Evolutionary conservation across 208 protist species (phyloP).

Genomic region (Angomonas desouzai): DNA sequence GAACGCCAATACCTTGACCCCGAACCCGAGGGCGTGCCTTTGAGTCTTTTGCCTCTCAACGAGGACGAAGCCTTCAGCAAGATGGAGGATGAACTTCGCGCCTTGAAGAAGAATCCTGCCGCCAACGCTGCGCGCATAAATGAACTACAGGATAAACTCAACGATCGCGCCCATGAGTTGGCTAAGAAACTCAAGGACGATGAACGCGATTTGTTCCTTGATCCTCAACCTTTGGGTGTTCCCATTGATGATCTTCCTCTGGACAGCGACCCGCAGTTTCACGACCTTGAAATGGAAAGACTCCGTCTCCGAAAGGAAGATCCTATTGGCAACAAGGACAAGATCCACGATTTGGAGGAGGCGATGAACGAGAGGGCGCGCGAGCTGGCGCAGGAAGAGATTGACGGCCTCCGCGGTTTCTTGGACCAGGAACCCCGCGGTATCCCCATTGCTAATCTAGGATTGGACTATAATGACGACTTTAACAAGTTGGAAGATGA

Average conservation of each 20-base stretch:
- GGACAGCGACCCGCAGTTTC: constrained; percentile 53
- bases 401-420: constrained; percentile 43
- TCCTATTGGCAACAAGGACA: constrained; percentile 48
- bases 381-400: constrained; percentile 28
- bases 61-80: constrained; percentile 5
- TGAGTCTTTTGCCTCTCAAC: not conserved
- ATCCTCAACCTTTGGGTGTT: constrained; percentile 45
- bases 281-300: constrained; percentile 47
- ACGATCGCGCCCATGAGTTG: constrained; percentile 62
- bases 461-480: constrained; percentile 62
- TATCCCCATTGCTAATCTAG: constrained; percentile 54
- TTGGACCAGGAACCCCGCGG: constrained; percentile 63
- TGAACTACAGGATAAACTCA: constrained; percentile 40
- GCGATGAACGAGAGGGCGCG: constrained; percentile 19
- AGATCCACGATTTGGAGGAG: constrained; percentile 23
- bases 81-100: constrained; percentile 44
- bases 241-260: constrained; percentile 38
- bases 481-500: constrained; percentile 43
- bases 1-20: constrained; percentile 32
- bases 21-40: constrained; percentile 24
- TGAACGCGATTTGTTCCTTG: constrained; percentile 69
- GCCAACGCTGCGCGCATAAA: constrained; percentile 35
- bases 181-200: constrained; percentile 53
- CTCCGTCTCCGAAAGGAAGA: constrained; percentile 35
- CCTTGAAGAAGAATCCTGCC: constrained; percentile 32